Conservation (phyloP, 2,329 filamentous ascomycete species). For the Pseudogymnoascus sp. region DNA sequence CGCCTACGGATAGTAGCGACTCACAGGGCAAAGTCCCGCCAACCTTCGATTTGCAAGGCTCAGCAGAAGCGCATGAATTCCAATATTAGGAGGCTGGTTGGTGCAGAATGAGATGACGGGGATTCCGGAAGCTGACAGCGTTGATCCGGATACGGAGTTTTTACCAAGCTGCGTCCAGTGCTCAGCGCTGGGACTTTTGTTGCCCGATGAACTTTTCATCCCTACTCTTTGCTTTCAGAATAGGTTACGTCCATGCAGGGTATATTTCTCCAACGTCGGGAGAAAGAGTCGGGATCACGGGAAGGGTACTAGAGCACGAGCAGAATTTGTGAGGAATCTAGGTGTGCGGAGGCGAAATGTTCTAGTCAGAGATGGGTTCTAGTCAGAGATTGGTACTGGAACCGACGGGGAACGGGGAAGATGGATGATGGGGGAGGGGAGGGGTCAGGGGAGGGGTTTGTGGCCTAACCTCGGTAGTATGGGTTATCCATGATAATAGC, state of each 20-base stretch:
- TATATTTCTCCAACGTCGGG: neutral
- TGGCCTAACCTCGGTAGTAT: slow-evolving; percentile 8
- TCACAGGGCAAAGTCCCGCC: neutral
- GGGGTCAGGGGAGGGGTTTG: too few species aligned
- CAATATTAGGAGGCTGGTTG: slow-evolving; percentile 3
- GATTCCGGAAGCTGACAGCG: neutral
- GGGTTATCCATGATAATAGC: neutral
- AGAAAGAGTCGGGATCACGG: neutral
- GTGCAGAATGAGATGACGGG: neutral
- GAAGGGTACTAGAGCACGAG: neutral
- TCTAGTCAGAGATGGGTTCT: neutral
- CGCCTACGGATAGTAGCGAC: neutral
- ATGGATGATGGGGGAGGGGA: too few species aligned
- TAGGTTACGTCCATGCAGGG: neutral
- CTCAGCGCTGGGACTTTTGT: too few species aligned
- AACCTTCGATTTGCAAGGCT: neutral
- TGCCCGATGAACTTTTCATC: neutral
- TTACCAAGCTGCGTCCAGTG: neutral
- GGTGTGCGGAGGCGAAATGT: neutral
- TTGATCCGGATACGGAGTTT: neutral
- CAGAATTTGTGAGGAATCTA: neutral
- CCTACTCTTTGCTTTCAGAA: neutral
- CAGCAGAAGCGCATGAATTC: slow-evolving; percentile 7
- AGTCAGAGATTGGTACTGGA: neutral
- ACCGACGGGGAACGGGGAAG: neutral